Base-by-base conservation (phyloP, 2,329 filamentous ascomycete species). In the Neofusicoccum sp. region DNA sequence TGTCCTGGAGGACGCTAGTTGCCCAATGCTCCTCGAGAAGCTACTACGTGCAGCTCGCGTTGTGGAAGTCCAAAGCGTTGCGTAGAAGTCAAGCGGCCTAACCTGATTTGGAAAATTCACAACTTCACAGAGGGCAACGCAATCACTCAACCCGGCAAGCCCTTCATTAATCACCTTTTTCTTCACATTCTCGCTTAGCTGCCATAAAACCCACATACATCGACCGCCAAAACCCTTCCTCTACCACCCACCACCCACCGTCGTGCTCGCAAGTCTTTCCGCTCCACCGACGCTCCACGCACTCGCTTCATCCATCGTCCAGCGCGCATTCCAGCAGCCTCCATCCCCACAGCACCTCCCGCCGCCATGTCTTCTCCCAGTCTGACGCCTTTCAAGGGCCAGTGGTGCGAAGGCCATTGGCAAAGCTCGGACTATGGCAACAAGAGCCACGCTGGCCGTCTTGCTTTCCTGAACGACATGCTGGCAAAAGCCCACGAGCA, bases 381-480 rank as follows among this genome's bases (percentile, higher is more conserved):
- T 12, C 4, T 6, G 8, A 9, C 3, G 1, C 54, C 39, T 5
- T 58, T 58, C 41, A 45, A 8, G 22, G 28, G 31, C 29, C 14
- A 58, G 41, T 58, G 54, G 54, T n/a, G 41, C 5, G 41, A 29
- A 1, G 11, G 54, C 41, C 54, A 58, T 6, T 58, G 54, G 54
- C 31, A 36, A 31, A n/a, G 39, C 1, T 45, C 54, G 2, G 31
- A 45, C 29, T 58, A 58, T n/a, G 54, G 29, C 41, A 56, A 14
- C 37, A n/a, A 31, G 54, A 11, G 29, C n/a, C 29, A 4, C 3
- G 41, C 3, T n/a, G 14, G 45, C 14, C 41, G 54, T 9, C n/a
- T 58, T 14, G 54, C 39, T 14, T 14, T 6, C 29, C 54, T 45
- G 9, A 56, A 56, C 31, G 54, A 56, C 39, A 43, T 56, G 14